These are phyloP conservation scores for Podaxis carcinomalis DNA, from an alignment of 768 basidiomycete genomes.

Conservation along the genomic window DNA sequence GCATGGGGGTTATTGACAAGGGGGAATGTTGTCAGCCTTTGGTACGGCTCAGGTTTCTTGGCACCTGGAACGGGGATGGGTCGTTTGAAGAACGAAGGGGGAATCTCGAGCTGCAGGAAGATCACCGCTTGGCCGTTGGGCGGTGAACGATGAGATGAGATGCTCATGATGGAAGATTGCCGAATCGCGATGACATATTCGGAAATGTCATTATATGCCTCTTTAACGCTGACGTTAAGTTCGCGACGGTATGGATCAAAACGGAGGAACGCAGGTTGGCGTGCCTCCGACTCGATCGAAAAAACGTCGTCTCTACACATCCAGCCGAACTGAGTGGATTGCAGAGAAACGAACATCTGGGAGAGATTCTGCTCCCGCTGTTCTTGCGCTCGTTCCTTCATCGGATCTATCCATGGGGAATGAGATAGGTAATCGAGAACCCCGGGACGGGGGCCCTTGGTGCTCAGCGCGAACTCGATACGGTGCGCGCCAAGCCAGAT, in stretches of 20 bases:
- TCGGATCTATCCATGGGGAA: conserved; percentile 38
- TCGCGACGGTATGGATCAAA: conserved; percentile 42
- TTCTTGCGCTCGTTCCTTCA: conserved; percentile 27
- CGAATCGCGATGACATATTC: conserved; percentile 36
- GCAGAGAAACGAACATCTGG: conserved; percentile 25
- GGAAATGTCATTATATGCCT: conserved; percentile 17
- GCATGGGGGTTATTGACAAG: conserved; percentile 37
- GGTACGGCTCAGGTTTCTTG: conserved; percentile 18
- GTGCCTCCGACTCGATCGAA: conserved; percentile 40
- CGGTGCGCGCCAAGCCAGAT: conserved; percentile 23
- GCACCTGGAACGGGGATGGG: conserved; percentile 8
- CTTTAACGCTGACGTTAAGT: conserved; percentile 29
- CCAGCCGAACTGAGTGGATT: conserved; percentile 53
- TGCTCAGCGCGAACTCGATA: conserved; percentile 29
- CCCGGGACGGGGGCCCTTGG: conserved; percentile 19
- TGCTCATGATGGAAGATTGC: conserved; percentile 37
- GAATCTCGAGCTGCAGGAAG: conserved; percentile 36
- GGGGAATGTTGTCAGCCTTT: conserved; percentile 35
- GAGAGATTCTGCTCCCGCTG: conserved; percentile 24
- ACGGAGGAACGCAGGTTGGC: conserved; percentile 20
- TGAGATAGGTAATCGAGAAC: conserved; percentile 32
- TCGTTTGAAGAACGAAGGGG: conserved; percentile 19
- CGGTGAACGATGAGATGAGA: conserved; percentile 28
- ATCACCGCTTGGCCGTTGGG: conserved; percentile 27
- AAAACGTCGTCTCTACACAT: conserved; percentile 50